phyloP scores from a whole-genome alignment of 2,329 filamentous ascomycete species.

The Akanthomyces uredinophilus region DNA sequence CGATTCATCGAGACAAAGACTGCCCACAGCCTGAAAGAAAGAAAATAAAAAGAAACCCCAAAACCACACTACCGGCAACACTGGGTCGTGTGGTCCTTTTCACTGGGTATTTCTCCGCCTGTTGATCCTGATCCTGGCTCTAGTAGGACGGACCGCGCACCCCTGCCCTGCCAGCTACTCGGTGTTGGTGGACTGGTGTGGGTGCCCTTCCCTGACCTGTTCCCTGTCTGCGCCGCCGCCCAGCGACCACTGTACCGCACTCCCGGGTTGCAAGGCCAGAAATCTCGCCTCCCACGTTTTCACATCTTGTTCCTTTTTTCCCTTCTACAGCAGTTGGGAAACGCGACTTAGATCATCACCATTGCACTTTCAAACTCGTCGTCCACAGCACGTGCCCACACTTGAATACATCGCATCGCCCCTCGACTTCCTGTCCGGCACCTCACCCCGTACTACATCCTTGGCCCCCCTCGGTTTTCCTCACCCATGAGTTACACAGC shows the following conservation, averaged over 20 bases:
- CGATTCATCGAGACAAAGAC: neutral
- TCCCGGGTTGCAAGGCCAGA: conserved; percentile 1
- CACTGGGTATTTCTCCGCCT: neutral
- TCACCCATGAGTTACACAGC: conserved; percentile 5
- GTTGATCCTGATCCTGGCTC: neutral
- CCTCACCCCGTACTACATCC: neutral
- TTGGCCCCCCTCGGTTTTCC: neutral
- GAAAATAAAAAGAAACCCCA: neutral
- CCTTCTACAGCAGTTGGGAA: neutral
- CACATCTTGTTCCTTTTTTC: neutral
- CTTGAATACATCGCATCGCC: too few relatives aligned
- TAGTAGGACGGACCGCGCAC: neutral
- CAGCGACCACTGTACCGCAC: conserved; percentile 6
- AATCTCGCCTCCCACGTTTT: conserved; percentile 10
- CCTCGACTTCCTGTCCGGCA: neutral
- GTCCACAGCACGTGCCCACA: too few relatives aligned
- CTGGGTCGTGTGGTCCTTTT: neutral
- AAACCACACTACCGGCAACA: neutral
- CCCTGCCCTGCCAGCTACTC: neutral
- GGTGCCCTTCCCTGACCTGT: neutral
- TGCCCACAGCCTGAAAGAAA: neutral
- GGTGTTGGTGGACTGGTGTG: neutral
- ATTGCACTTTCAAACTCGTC: neutral
- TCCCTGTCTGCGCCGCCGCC: neutral
- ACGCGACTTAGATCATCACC: neutral